Evolutionary conservation across 139 green algal species (phyloP).

Genomic region (Gonium pectorale): DNA sequence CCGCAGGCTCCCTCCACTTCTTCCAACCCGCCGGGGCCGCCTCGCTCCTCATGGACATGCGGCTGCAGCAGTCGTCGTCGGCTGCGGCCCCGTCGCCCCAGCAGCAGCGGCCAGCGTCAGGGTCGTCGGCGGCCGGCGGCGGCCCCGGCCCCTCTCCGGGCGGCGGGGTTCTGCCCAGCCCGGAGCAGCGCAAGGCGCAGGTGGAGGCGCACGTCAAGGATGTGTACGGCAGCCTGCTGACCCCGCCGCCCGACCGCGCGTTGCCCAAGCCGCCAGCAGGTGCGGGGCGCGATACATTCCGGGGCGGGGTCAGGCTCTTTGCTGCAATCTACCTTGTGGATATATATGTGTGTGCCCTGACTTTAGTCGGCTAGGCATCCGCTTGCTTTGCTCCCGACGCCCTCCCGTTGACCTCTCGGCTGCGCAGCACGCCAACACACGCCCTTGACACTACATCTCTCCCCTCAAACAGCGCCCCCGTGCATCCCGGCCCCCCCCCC

Average conservation of each 20-base stretch:
- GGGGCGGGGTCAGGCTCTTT: too few relatives aligned
- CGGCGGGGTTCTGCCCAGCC: too few relatives aligned
- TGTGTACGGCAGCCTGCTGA: slow-evolving; percentile 32
- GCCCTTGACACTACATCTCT: too few relatives aligned
- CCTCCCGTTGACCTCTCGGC: too few relatives aligned
- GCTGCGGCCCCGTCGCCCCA: neutral
- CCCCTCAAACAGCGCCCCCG: too few relatives aligned
- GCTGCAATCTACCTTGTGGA: too few relatives aligned
- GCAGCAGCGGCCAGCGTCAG: slow-evolving; percentile 8
- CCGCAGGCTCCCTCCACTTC: slow-evolving; percentile 19
- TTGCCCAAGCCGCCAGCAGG: slow-evolving; percentile 21
- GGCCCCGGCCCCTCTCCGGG: neutral
- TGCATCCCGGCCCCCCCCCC: too few relatives aligned
- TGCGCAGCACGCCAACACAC: too few relatives aligned
- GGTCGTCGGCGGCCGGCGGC: neutral
- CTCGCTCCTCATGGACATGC: neutral
- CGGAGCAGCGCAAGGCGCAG: slow-evolving; percentile 5
- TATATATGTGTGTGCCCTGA: too few relatives aligned
- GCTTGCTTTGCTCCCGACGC: too few relatives aligned
- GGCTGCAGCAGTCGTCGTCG: neutral
- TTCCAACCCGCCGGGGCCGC: slow-evolving; percentile 31
- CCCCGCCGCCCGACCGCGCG: neutral
- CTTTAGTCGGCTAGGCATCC: too few relatives aligned
- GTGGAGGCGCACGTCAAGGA: slow-evolving; percentile 23
- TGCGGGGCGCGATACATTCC: neutral